A percentile compares a stretch with the other conserved stretches of the same genome.
Evolutionary conservation across 257 asterid species (phyloP).

Genomic region (Sherardia arvensis): DNA sequence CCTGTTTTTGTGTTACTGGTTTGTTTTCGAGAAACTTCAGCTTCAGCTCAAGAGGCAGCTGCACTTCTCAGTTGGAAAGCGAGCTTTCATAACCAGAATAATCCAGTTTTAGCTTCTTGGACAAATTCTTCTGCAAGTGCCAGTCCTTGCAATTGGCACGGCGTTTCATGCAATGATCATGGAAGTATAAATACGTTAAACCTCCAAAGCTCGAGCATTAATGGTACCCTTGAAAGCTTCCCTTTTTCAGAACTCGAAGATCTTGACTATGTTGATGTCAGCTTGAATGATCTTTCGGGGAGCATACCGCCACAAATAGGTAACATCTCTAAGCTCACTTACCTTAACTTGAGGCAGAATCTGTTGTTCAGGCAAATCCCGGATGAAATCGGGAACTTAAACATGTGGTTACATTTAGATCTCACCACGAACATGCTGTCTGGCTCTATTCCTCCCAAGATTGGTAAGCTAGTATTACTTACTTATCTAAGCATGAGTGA

Average conservation of each 20-base stretch:
- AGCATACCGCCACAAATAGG: slow-evolving; percentile 10
- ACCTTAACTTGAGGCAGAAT: slow-evolving; percentile 8
- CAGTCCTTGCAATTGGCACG: slow-evolving; percentile 19
- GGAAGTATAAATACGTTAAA: slow-evolving; percentile 3
- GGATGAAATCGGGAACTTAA: neutral
- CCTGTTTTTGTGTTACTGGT: neutral
- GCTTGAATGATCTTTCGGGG: slow-evolving; percentile 14
- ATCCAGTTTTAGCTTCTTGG: slow-evolving; percentile 16
- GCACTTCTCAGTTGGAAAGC: slow-evolving; percentile 17
- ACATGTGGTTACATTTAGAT: too few relatives aligned
- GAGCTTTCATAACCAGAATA: slow-evolving; percentile 4
- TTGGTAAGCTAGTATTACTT: neutral
- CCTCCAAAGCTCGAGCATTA: neutral
- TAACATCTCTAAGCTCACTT: slow-evolving; percentile 12
- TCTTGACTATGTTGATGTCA: slow-evolving; percentile 17
- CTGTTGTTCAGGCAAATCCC: neutral
- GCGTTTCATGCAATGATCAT: slow-evolving; percentile 9
- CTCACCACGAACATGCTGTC: neutral
- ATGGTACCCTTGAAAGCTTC: slow-evolving; percentile 16
- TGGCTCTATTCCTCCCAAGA: neutral
- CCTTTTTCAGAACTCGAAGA: slow-evolving; percentile 19
- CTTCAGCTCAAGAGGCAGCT: slow-evolving; percentile 13
- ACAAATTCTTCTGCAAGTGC: neutral
- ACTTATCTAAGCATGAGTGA: neutral
- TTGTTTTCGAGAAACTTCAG: neutral